phyloP scores from a whole-genome alignment of 441 rosid genomes.

The Aleurites moluccanus region DNA sequence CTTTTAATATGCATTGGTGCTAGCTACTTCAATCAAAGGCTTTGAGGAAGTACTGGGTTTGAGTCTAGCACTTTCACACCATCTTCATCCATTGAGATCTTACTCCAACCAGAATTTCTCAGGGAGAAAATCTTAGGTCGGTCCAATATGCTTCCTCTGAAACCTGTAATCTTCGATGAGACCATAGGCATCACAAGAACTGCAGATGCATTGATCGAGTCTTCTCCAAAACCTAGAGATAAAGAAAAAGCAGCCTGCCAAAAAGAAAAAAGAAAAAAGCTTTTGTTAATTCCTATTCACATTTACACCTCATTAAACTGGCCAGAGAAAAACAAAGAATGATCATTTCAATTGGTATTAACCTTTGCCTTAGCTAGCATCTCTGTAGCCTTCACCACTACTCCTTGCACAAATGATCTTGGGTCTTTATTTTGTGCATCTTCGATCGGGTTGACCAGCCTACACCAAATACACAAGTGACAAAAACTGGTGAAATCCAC shows the following conservation, averaged over 20 bases:
- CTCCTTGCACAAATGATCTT: constrained; percentile 59
- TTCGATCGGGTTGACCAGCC: constrained; percentile 56
- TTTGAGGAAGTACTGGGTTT: constrained; percentile 37
- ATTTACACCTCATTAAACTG: neutral
- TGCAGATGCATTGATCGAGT: constrained; percentile 91
- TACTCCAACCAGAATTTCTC: constrained; percentile 72
- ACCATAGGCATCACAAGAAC: constrained; percentile 96
- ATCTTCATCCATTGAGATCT: constrained; percentile 53
- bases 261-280: constrained; percentile 1
- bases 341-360: constrained; percentile 14
- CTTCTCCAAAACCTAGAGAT: constrained; percentile 83
- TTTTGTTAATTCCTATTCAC: neutral
- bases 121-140: constrained; percentile 63
- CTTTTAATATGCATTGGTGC: neutral
- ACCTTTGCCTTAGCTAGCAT: constrained; percentile 81
- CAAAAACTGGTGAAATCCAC: neutral
- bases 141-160: constrained; percentile 71
- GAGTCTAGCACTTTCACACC: constrained; percentile 40
- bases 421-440: constrained; percentile 58
- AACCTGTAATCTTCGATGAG: constrained; percentile 88
- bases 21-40: constrained; percentile 27
- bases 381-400: constrained; percentile 49
- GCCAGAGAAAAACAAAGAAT: neutral
- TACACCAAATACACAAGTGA: constrained; percentile 18
- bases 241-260: constrained; percentile 72